Percentiles rank a stretch among this genome's conserved stretches.
Evolutionary conservation across 2,329 filamentous ascomycete genomes (phyloP).

Genomic region (Ascosphaera pollenicola): DNA sequence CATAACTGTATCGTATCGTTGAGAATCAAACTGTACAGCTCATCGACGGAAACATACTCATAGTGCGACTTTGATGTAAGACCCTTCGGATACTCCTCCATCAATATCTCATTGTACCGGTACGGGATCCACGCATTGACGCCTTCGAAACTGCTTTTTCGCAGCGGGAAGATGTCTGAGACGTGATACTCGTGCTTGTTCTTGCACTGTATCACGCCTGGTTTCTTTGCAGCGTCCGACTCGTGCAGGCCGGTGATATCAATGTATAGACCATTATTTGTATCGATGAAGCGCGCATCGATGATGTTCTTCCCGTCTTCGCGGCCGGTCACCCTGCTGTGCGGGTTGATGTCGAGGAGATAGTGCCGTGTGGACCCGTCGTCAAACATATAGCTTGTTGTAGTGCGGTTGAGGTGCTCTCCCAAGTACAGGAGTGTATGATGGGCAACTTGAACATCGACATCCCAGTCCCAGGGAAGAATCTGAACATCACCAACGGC

Average conservation of each 20-base stretch:
- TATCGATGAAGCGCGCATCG: slow-evolving; percentile 66
- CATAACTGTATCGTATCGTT: background rate
- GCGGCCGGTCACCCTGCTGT: slow-evolving; percentile 36
- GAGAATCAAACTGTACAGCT: background rate
- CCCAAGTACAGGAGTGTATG: slow-evolving; percentile 44
- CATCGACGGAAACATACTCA: slow-evolving; percentile 7
- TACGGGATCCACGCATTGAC: slow-evolving; percentile 44
- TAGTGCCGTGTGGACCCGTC: slow-evolving; percentile 31
- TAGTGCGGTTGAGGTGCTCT: slow-evolving; percentile 45
- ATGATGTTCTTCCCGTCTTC: slow-evolving; percentile 58
- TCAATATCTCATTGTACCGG: slow-evolving; percentile 18
- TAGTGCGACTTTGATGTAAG: slow-evolving; percentile 15
- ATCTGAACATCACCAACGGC: slow-evolving; percentile 21
- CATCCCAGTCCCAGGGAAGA: slow-evolving; percentile 67
- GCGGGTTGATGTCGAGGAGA: slow-evolving; percentile 57
- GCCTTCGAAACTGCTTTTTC: slow-evolving; percentile 53
- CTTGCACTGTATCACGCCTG: slow-evolving; percentile 57
- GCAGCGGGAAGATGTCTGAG: slow-evolving; percentile 54
- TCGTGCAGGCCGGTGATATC: slow-evolving; percentile 62
- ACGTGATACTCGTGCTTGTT: slow-evolving; percentile 52
- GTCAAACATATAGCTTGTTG: slow-evolving; percentile 25
- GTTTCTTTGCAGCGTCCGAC: slow-evolving; percentile 33
- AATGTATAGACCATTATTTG: slow-evolving; percentile 53
- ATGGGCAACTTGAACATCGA: slow-evolving; percentile 58
- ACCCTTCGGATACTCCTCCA: slow-evolving; percentile 18